Evolutionary conservation across 2,329 filamentous ascomycete species (phyloP), one percentile per base, ranked within the genome.

Genomic region (Colletotrichum incanum): DNA sequence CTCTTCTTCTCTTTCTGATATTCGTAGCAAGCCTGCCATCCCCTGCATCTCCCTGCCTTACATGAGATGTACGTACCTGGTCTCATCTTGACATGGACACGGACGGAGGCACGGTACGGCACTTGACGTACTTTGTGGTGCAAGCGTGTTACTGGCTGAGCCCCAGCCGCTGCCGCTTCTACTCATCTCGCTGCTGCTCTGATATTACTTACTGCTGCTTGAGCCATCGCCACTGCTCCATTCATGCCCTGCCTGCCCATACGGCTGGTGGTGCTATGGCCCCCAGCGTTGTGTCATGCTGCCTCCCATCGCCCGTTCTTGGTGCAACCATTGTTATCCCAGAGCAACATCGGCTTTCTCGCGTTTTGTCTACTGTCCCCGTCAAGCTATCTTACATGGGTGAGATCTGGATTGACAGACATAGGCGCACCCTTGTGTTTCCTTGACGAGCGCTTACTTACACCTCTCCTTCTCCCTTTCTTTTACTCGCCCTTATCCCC

Each of bases 241-340:
- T 50, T 6, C 6, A 31, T 9, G 14, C 28, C 23, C 28, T 26
- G 23, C 49, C 63, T 67, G 65, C 64, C 52, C 45, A 49, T 67
- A 39, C 43, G 55, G 63, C 23, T 60, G 39, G 18, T 37, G 54
- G 28, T 71, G 62, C 62, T 47, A 47, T 54, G 52, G 41, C 47
- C 45, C 39, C 56, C 49, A 41, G 64, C 34, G 56, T 61, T 54
- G 67, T 59, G 63, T 45, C 45, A 70, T 70, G 61, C 61, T 54
- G 37, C 43, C 31, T 56, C 60, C 68, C 68, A 60, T 61, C 26
- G 58, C 34, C 64, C 26, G 50, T 67, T 60, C 37, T 34, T 34
- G 68, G 68, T 71, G 68, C 58, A 67, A 67, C 56, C 68, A 63
- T 62, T 41, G 56, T 37, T 49, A 34, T 62, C 68, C 58, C 28